Base-by-base conservation (phyloP, 768 basidiomycete species). In the Cystofilobasidium capitatum region DNA sequence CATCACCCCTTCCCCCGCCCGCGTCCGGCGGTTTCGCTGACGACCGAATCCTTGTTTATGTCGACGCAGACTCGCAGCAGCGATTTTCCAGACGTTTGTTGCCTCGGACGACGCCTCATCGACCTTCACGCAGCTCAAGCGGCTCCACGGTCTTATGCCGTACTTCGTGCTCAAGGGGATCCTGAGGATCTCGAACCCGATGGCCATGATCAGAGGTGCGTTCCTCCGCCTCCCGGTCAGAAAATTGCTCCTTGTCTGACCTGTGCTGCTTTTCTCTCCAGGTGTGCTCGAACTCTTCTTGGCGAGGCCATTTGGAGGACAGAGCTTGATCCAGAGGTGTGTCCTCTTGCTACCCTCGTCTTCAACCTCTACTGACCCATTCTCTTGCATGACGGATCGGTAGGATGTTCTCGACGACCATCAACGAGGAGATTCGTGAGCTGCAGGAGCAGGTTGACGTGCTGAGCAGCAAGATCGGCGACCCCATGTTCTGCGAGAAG, bases 161-260 rank as follows among this genome's bases (percentile, higher is more conserved):
- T 99, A 99, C 76, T 90, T 98, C 73, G 85, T 98, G 81, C 84
- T 99, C 70, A 97, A 91, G 76, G 83, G 90, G 10, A 87, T 91
- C 16, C 78, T 99, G 69, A 87, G 84, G 75, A 89, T 99, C 71
- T 92, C 89, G 65, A 99, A 97, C 77, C 96, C 96, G 1, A 87
- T 99, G 69, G 83, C 84, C 35, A 98, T 98, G 96, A 92, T 98
- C 73, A 84, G 96, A 76, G 86, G 88, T 86, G 66, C 22, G 81
- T 72, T 14, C 70, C 9, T 20, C 40, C 20, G 45, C 69, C 36
- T 57, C 49, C 51, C 44, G 17, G n/a, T 36, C 39, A 26, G 26
- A 26, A 39, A 16, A 13, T 26, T 29, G 10, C 29, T 55, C 39
- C 20, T 39, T 57, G 2, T 22, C 37, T 29, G 22, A 14, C 17